Evolutionary conservation across 2,329 filamentous ascomycete genomes (phyloP).

Genomic region (Aureobasidium sp.): DNA sequence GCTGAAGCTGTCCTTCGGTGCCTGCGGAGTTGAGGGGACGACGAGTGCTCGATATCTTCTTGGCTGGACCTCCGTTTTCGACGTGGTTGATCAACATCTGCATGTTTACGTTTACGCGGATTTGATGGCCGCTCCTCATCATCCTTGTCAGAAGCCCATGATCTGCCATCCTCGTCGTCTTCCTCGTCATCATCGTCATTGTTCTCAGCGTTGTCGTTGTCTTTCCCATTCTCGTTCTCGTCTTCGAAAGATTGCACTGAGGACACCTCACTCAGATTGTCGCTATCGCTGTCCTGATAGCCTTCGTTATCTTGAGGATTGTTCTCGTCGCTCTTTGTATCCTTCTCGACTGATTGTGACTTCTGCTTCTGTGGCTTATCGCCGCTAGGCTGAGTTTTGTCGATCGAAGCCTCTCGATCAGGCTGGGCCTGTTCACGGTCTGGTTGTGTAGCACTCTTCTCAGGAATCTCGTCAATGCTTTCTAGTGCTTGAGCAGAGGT

Average conservation of each 20-base stretch:
- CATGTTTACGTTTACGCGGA: conserved; percentile 32
- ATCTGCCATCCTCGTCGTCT: conserved; percentile 7
- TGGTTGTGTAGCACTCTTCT: background rate
- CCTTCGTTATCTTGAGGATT: background rate
- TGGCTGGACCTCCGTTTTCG: conserved; percentile 15
- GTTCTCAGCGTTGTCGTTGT: background rate
- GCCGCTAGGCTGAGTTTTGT: conserved; percentile 30
- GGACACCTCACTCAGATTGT: conserved; percentile 26
- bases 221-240: background rate
- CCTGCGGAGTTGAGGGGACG: conserved; percentile 51
- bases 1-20: conserved; percentile 61
- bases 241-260: conserved; percentile 24
- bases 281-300: conserved; percentile 25
- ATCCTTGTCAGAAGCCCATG: conserved; percentile 20
- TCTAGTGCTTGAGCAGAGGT: background rate
- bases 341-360: background rate
- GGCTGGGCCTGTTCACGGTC: background rate
- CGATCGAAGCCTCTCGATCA: background rate
- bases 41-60: conserved; percentile 39
- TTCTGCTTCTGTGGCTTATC: conserved; percentile 23
- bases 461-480: conserved; percentile 1
- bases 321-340: background rate
- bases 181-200: conserved; percentile 13
- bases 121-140: conserved; percentile 24
- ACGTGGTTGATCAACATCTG: conserved; percentile 10